These are phyloP conservation scores for Calcarisporium arbuscula DNA, from an alignment of 2,329 filamentous ascomycete genomes.

Conservation along the genomic window DNA sequence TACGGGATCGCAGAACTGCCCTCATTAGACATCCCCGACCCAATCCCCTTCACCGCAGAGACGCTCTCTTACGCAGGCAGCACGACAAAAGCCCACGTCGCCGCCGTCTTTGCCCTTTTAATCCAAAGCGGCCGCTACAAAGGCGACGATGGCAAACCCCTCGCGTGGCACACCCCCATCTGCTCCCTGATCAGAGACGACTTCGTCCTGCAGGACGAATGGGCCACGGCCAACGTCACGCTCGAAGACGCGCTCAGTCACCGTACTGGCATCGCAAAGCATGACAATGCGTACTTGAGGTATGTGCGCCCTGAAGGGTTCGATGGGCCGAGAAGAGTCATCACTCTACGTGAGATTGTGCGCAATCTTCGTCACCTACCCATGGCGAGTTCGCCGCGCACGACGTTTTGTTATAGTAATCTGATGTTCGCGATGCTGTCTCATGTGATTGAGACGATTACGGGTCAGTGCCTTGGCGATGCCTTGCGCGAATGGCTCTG, in stretches of 20 bases:
- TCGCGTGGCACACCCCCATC: slow-evolving; percentile 44
- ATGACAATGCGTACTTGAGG: no score
- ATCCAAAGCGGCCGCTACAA: slow-evolving; percentile 36
- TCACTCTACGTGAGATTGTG: slow-evolving; percentile 28
- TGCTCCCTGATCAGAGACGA: slow-evolving; percentile 42
- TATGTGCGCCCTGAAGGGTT: no score
- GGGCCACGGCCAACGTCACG: slow-evolving; percentile 41
- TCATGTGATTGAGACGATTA: slow-evolving; percentile 39
- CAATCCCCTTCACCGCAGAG: no score
- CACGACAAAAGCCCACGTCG: slow-evolving; percentile 51
- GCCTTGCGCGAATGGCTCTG: slow-evolving; percentile 37
- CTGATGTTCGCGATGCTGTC: slow-evolving; percentile 40
- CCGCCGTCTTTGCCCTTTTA: slow-evolving; percentile 38
- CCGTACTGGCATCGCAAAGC: slow-evolving; percentile 41
- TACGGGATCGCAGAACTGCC: slow-evolving; percentile 23
- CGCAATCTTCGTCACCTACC: slow-evolving; percentile 39
- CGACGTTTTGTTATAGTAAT: slow-evolving; percentile 43
- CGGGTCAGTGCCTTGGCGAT: slow-evolving; percentile 28
- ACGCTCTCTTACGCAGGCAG: slow-evolving; percentile 51
- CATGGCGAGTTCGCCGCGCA: slow-evolving; percentile 35
- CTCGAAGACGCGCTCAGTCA: slow-evolving; percentile 50
- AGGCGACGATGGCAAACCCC: no score
- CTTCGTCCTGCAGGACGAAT: slow-evolving; percentile 41
- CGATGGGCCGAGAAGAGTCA: slow-evolving; percentile 20
- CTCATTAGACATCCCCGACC: slow-evolving; percentile 35